phyloP scores from a whole-genome alignment of 495 filamentous ascomycete genomes.

The Melanomma pulvis-pyrius region DNA sequence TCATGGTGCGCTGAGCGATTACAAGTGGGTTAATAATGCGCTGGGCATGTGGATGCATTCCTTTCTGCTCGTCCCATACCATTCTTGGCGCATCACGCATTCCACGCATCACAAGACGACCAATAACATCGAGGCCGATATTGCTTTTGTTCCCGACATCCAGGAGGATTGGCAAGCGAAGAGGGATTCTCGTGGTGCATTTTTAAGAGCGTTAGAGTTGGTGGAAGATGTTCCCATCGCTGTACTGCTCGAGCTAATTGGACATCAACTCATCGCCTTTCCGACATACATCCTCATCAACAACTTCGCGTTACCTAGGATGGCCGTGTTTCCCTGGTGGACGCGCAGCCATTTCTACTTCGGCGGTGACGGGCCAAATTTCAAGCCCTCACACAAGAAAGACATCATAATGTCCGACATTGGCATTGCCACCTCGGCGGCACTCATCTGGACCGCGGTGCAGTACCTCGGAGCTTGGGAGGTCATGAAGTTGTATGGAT shows the following conservation, averaged over 20 bases:
- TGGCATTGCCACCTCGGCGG: not conserved
- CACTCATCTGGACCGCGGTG: not conserved
- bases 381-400: not conserved
- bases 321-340: not conserved
- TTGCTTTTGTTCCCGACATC: not conserved
- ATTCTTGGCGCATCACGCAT: not conserved
- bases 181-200: not conserved
- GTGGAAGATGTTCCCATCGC: not conserved
- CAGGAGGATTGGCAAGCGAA: not conserved
- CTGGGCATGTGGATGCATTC: conserved; percentile 4
- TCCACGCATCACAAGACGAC: conserved; percentile 4
- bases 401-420: conserved; percentile 2
- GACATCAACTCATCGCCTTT: not conserved
- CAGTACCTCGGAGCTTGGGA: not conserved
- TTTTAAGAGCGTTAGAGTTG: not conserved
- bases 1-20: not conserved
- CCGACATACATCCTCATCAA: conserved; percentile 5
- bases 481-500: not conserved
- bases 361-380: not conserved
- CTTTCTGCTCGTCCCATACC: conserved; percentile 1
- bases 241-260: not conserved
- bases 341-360: conserved; percentile 4
- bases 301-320: not conserved
- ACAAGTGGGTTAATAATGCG: conserved; percentile 6
- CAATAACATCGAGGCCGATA: not conserved